Evolutionary conservation across 352 stramenopile genomes (phyloP).

Genomic region (Globisporangium parvum): DNA sequence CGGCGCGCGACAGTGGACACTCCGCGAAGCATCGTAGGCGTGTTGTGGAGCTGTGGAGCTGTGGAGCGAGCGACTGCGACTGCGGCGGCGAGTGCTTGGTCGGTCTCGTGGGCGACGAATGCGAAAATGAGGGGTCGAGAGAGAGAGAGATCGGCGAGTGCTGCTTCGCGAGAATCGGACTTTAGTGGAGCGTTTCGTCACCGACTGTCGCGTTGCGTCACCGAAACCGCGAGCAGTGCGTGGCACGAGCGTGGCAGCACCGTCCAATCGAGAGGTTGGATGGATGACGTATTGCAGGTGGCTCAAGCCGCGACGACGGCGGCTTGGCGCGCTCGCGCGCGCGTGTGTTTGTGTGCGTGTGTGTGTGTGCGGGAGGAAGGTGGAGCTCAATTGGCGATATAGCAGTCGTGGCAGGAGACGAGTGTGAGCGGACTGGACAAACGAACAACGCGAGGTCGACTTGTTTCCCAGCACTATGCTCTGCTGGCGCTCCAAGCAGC

Average conservation of each 20-base stretch:
- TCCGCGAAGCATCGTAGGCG: conserved; percentile 23
- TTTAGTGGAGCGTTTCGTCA: background rate
- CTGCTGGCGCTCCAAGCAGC: no score
- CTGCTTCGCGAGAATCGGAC: background rate
- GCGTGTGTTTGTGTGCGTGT: background rate
- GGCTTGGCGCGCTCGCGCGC: no score
- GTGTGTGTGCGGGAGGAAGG: background rate
- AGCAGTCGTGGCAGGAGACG: background rate
- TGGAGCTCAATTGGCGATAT: no score
- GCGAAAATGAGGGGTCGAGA: conserved; percentile 11
- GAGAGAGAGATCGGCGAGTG: no score
- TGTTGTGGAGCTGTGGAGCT: background rate
- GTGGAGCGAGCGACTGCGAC: background rate
- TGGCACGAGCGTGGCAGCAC: background rate
- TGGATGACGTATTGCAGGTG: background rate
- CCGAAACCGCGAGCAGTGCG: no score
- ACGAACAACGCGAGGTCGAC: no score
- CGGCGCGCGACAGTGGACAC: conserved; percentile 30
- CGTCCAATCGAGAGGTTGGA: background rate
- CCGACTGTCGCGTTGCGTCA: background rate
- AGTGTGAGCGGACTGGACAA: no score
- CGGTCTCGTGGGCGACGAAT: conserved; percentile 4
- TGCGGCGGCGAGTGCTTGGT: background rate
- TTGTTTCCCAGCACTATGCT: no score
- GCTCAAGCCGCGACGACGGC: background rate